Evolutionary conservation across 495 filamentous ascomycete genomes (phyloP).

Genomic region (Xylaria longipes): DNA sequence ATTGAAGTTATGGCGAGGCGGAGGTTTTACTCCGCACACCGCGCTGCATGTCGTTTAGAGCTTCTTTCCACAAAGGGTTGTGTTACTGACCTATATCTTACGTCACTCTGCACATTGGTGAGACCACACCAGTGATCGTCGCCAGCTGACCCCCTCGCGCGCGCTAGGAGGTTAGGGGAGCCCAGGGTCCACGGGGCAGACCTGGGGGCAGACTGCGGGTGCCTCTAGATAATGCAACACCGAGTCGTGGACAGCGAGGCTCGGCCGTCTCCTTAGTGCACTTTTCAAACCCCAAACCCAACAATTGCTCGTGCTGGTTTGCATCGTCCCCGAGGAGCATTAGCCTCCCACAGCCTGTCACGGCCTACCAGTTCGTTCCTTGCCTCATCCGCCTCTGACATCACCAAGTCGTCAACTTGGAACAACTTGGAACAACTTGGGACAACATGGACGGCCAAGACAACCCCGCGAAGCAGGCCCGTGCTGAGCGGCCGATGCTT

Average conservation of each 20-base stretch:
- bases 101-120: background rate
- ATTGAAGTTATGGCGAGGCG: background rate
- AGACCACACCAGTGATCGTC: background rate
- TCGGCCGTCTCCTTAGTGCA: background rate
- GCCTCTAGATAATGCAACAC: background rate
- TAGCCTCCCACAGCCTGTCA: background rate
- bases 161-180: background rate
- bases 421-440: conserved; percentile 40
- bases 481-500: conserved; percentile 51
- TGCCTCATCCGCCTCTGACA: background rate
- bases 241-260: background rate
- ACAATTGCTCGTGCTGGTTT: background rate
- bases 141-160: background rate
- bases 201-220: too few species aligned
- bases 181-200: conserved; percentile 8
- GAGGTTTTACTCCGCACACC: background rate
- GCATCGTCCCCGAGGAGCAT: conserved; percentile 6
- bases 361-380: background rate
- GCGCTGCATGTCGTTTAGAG: background rate
- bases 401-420: background rate
- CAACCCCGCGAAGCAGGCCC: conserved; percentile 36
- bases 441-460: conserved; percentile 46
- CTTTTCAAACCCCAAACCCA: background rate
- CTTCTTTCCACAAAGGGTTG: too few species aligned
- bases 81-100: background rate